Evolutionary conservation across 2,329 filamentous ascomycete genomes (phyloP).

Genomic region (Xenoacremonium recifei): DNA sequence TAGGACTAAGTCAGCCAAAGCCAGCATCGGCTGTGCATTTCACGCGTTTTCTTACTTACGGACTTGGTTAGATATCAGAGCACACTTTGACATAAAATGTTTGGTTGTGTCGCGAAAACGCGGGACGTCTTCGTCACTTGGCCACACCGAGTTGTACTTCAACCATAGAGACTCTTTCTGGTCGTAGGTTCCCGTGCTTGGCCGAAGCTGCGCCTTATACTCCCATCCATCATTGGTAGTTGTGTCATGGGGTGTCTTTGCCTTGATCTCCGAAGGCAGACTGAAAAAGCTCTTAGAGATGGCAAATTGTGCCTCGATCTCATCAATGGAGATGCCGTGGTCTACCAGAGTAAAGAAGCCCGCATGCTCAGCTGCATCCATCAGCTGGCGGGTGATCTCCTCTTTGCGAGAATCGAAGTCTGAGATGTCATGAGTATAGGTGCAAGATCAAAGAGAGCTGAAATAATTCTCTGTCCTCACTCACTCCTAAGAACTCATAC

Average conservation of each 20-base stretch:
- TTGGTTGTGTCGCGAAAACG: background rate
- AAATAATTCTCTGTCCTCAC: too few relatives aligned
- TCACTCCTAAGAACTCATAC: too few relatives aligned
- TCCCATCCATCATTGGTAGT: conserved; percentile 53
- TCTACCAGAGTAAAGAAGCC: conserved; percentile 49
- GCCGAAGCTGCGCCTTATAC: conserved; percentile 32
- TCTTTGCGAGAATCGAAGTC: conserved; percentile 46
- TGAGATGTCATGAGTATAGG: background rate
- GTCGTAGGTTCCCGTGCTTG: conserved; percentile 4
- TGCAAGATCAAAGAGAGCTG: too few relatives aligned
- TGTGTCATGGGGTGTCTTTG: conserved; percentile 43
- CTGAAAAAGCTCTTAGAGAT: conserved; percentile 41
- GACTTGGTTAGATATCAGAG: conserved; percentile 1
- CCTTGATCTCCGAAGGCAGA: conserved; percentile 43
- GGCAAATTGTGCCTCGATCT: conserved; percentile 24
- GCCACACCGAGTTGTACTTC: conserved; percentile 1
- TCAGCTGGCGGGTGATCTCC: conserved; percentile 45
- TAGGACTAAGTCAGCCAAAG: too few relatives aligned
- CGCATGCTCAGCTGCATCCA: conserved; percentile 48
- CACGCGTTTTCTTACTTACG: conserved; percentile 2
- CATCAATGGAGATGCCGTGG: conserved; percentile 31
- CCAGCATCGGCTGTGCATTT: too few relatives aligned
- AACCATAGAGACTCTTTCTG: conserved; percentile 4
- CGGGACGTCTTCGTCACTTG: conserved; percentile 2
- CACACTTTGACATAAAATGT: conserved; percentile 1